Conservation (phyloP, 768 basidiomycete genomes). For the Gloeopeniophorella convolvens region DNA sequence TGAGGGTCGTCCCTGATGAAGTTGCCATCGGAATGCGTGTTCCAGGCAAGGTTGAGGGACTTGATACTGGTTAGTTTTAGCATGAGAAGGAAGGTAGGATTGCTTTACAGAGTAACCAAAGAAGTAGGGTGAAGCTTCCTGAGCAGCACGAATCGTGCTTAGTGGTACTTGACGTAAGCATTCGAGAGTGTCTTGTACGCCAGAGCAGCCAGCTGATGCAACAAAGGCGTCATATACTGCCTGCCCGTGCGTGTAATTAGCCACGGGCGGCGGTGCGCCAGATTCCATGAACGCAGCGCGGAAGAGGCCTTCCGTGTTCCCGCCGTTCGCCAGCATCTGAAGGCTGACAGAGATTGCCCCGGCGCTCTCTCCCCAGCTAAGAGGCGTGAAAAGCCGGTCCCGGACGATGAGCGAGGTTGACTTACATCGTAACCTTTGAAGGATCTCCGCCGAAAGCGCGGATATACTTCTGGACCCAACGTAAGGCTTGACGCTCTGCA, state of each 20-base stretch:
- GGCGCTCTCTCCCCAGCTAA: conserved; percentile 45
- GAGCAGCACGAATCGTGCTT: conserved; percentile 25
- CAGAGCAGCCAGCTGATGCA: conserved; percentile 30
- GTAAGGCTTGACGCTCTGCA: conserved; percentile 51
- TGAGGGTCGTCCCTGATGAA: conserved; percentile 32
- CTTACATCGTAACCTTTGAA: conserved; percentile 47
- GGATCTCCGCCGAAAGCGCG: conserved; percentile 57
- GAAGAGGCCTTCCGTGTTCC: conserved; percentile 33
- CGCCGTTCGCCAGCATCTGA: conserved; percentile 37
- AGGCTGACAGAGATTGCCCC: conserved; percentile 42
- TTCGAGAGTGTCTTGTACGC: conserved; percentile 31
- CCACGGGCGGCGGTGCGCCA: conserved; percentile 30
- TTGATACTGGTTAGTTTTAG: neutral
- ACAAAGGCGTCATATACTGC: conserved; percentile 42
- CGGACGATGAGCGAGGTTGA: neutral
- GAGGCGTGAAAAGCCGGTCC: neutral
- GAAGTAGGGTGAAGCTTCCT: conserved; percentile 29
- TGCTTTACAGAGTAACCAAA: conserved; percentile 27
- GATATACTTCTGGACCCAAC: conserved; percentile 65
- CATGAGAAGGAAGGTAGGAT: too few species aligned
- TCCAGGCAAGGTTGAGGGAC: conserved; percentile 30
- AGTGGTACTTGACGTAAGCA: conserved; percentile 38
- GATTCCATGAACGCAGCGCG: conserved; percentile 39
- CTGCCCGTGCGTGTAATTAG: conserved; percentile 26
- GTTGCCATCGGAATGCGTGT: conserved; percentile 34